Evolutionary conservation across 2,329 filamentous ascomycete species (phyloP).

Genomic region (Pseudogymnoascus sp.): DNA sequence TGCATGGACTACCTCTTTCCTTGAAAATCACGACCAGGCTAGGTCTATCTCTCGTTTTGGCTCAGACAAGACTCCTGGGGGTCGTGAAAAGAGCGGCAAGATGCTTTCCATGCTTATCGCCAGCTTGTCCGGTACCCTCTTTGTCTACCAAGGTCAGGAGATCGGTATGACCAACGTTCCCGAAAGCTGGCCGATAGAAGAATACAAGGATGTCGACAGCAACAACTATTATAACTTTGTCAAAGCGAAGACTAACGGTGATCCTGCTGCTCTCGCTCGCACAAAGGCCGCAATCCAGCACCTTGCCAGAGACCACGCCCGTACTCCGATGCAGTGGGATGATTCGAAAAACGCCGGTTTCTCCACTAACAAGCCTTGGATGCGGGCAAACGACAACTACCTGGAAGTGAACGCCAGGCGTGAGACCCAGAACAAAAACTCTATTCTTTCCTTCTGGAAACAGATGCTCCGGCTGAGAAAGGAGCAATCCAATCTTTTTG

Average conservation of each 20-base stretch:
- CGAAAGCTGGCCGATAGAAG: conserved; percentile 37
- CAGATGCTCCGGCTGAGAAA: conserved; percentile 23
- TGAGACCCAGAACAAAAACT: conserved; percentile 31
- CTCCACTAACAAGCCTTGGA: conserved; percentile 8
- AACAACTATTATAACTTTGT: conserved; percentile 14
- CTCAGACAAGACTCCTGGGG: conserved; percentile 18
- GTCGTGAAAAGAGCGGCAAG: conserved; percentile 28
- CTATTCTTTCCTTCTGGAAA: conserved; percentile 25
- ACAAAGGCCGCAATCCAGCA: neutral
- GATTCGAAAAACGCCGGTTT: neutral
- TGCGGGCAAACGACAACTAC: conserved; percentile 20
- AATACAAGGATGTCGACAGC: conserved; percentile 27
- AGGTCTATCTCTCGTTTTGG: conserved; percentile 45
- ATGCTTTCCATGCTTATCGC: conserved; percentile 40
- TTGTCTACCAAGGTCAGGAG: conserved; percentile 49
- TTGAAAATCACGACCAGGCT: conserved; percentile 56
- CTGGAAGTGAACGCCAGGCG: conserved; percentile 46
- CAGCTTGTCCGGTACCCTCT: conserved; percentile 42
- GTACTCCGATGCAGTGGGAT: conserved; percentile 10
- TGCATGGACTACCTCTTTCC: conserved; percentile 51
- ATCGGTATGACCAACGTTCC: conserved; percentile 48
- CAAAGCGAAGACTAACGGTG: neutral
- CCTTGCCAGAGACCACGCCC: conserved; percentile 6
- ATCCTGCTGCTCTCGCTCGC: neutral
- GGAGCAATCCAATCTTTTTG: conserved; percentile 50